Evolutionary conservation across 2,329 filamentous ascomycete species (phyloP).

Genomic region (Septoria petroselini): DNA sequence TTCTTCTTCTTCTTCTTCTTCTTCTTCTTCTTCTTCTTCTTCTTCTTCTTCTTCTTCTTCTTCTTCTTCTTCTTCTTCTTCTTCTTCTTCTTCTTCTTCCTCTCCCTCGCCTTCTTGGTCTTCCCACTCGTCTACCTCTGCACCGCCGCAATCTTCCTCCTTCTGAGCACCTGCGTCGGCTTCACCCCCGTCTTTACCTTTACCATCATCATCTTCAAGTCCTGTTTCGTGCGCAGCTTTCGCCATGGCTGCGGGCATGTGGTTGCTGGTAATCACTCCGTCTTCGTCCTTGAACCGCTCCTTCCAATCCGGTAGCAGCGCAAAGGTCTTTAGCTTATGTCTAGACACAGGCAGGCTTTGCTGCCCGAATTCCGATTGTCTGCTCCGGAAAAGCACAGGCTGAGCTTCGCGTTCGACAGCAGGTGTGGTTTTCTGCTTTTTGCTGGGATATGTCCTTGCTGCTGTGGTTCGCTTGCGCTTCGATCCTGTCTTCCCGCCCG

Average conservation of each 20-base stretch:
- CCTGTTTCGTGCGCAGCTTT: constrained; percentile 31
- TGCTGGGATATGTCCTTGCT: constrained; percentile 16
- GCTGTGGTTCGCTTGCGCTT: constrained; percentile 35
- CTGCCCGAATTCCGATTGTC: constrained; percentile 23
- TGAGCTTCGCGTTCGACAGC: constrained; percentile 25
- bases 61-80: constrained; percentile 20
- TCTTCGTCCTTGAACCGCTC: constrained; percentile 37
- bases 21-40: constrained; percentile 15
- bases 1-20: too few species aligned
- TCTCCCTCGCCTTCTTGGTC: constrained; percentile 16
- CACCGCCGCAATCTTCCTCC: constrained; percentile 21
- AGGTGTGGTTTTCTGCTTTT: constrained; percentile 28
- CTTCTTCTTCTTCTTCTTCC: constrained; percentile 16
- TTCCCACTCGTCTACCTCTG: constrained; percentile 26
- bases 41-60: constrained; percentile 28
- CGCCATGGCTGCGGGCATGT: constrained; percentile 35
- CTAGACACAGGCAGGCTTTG: constrained; percentile 5
- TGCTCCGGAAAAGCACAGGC: constrained; percentile 30
- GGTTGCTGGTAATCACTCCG: constrained; percentile 17
- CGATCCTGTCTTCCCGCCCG: constrained; percentile 19
- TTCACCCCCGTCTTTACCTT: constrained; percentile 15
- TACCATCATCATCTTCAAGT: constrained; percentile 25
- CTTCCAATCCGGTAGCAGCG: constrained; percentile 48
- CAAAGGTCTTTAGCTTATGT: constrained; percentile 37
- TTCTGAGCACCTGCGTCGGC: constrained; percentile 9